phyloP scores from a whole-genome alignment of 805 yeast genomes.

The Saturnispora serradocipensis region DNA sequence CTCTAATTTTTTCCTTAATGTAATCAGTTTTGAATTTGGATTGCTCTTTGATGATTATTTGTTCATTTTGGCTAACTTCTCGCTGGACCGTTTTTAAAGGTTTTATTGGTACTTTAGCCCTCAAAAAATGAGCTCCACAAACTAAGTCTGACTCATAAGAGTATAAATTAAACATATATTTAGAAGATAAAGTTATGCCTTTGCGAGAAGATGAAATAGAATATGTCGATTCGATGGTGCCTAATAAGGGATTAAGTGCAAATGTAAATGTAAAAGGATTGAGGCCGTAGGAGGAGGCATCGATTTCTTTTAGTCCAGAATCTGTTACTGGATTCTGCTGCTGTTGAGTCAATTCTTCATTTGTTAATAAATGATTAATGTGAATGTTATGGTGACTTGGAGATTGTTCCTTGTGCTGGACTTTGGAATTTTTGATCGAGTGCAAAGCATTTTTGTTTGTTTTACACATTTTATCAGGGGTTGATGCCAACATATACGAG shows the following conservation, averaged over 20 bases:
- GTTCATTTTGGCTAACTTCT: not conserved
- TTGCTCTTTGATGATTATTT: not conserved
- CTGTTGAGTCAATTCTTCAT: slow-evolving; percentile 5
- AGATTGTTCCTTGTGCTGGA: not conserved
- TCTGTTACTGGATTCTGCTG: not conserved
- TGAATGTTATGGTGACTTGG: slow-evolving; percentile 5
- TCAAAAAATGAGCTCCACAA: slow-evolving; percentile 80
- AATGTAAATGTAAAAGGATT: slow-evolving; percentile 81
- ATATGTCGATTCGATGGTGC: slow-evolving; percentile 81
- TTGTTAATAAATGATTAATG: slow-evolving; percentile 3
- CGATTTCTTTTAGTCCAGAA: not conserved
- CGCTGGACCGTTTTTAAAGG: not conserved
- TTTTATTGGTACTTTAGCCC: slow-evolving; percentile 18
- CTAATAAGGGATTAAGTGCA: slow-evolving; percentile 81
- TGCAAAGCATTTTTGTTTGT: not conserved
- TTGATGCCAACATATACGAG: slow-evolving; percentile 38
- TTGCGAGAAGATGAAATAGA: slow-evolving; percentile 36
- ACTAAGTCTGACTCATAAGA: slow-evolving; percentile 84
- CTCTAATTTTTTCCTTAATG: slow-evolving; percentile 3
- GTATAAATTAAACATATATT: slow-evolving; percentile 82
- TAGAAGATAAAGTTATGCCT: slow-evolving; percentile 55
- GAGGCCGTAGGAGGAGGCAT: slow-evolving; percentile 16
- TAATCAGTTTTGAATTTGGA: not conserved
- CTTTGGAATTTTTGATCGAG: not conserved
- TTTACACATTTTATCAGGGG: not conserved